Evolutionary conservation across 2,329 filamentous ascomycete species (phyloP), one percentile per base, ranked within the genome.

Genomic region (Alternaria sp.): DNA sequence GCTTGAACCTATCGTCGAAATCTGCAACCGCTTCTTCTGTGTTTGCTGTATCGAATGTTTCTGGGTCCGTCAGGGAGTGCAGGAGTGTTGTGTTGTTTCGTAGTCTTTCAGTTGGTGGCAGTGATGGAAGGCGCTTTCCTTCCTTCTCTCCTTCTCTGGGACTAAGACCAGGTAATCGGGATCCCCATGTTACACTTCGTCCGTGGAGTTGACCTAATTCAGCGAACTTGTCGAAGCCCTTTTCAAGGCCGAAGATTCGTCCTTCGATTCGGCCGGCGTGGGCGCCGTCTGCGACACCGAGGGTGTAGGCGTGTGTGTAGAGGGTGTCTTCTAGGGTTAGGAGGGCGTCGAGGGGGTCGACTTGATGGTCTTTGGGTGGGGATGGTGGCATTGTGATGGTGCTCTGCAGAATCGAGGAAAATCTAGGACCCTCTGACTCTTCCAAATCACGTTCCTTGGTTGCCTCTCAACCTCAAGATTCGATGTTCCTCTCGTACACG

Each of bases 201-300:
- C 92, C 91, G 68, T 94, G 89, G 31, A 98, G 79, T 58, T 85
- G 84, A 2, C 94, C 94, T 76, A 92, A 86, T 62, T 92, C 89
- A 40, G 90, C 74, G 72, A 96, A 97, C 79, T 97, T 98, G 70
- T 97, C 92, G 69, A 95, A 98, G 0, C 93, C 94, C 65, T 93
- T 95, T 75, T 96, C 90, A 40, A 98, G 86, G 0, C 94, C 95
- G 73, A 98, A 92, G 21, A 92, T 86, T 51, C 93, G 90, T 60
- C 95, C 95, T 83, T 99, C 95, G 64, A 92, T 87, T 57, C 89
- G 88, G 37, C 95, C 95, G 31, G 91, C 89, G 58, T 85, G 84
- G 39, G 86, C 82, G 59, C 95, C 95, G 78, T 97, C 94, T 39
- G 83, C 80, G 46, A 87, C 77, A 41, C 95, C 95, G 54, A 92